A percentile compares a stretch with the other conserved stretches of the same genome.
These are phyloP conservation scores for Choanephora cucurbitarum DNA, from an alignment of 371 early-diverging fungal genomes.

Conservation along the genomic window DNA sequence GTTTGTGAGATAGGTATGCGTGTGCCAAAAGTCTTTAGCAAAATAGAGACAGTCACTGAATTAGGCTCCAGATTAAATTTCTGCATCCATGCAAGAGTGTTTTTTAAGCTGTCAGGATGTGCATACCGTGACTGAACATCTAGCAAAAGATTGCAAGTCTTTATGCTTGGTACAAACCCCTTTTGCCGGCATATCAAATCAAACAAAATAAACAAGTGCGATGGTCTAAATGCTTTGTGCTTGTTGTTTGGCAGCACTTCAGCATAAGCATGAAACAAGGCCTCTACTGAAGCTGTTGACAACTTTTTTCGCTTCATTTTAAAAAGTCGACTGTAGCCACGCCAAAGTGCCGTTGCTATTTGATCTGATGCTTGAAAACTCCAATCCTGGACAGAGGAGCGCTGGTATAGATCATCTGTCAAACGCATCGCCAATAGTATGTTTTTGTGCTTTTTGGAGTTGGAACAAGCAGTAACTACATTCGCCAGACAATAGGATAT, in stretches of 20 bases:
- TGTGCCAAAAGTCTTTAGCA: conserved; percentile 12
- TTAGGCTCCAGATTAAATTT: conserved; percentile 17
- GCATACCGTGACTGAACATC: not conserved
- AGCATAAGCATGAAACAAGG: not conserved
- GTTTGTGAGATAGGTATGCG: conserved; percentile 5
- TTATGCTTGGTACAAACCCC: conserved; percentile 4
- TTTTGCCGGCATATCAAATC: conserved; percentile 3
- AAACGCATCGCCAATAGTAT: conserved; percentile 8
- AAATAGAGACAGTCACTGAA: conserved; percentile 14
- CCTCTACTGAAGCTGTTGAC: not conserved
- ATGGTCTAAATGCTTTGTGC: conserved; percentile 1
- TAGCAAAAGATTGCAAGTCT: conserved; percentile 16
- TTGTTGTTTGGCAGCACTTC: not conserved
- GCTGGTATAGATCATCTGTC: conserved; percentile 5
- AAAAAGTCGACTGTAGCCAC: not conserved
- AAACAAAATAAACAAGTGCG: conserved; percentile 1
- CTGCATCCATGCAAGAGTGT: conserved; percentile 14
- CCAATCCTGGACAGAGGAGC: conserved; percentile 5
- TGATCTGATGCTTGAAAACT: not conserved
- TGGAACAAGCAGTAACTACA: conserved; percentile 3
- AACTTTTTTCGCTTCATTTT: not conserved
- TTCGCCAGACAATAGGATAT: conserved; percentile 14
- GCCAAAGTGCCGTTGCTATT: conserved; percentile 12
- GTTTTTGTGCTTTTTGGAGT: not conserved
- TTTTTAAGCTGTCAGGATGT: conserved; percentile 6